These are phyloP conservation scores for Aeminium ludgeri DNA, from an alignment of 495 filamentous ascomycete species.

Conservation along the genomic window DNA sequence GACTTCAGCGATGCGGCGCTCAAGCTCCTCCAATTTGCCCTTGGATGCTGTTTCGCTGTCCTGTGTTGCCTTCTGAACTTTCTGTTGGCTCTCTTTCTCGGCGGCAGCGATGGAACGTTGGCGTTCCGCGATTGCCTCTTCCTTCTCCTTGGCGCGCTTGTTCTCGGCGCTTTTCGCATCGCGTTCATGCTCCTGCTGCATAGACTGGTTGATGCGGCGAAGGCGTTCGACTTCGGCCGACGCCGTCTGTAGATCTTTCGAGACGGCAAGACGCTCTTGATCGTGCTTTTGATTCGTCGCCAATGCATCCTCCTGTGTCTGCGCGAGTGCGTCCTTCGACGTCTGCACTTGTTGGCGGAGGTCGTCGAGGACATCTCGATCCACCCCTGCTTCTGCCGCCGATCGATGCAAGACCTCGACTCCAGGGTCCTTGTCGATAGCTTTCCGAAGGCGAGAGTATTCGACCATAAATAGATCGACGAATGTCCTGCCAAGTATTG, in stretches of 20 bases:
- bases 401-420: conserved; percentile 52
- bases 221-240: conserved; percentile 47
- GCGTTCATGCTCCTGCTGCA: conserved; percentile 53
- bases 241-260: conserved; percentile 54
- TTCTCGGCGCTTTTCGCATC: conserved; percentile 26
- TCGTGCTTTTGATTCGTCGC: conserved; percentile 42
- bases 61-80: not conserved
- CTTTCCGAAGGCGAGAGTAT: conserved; percentile 67
- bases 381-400: conserved; percentile 24
- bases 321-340: conserved; percentile 48
- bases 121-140: conserved; percentile 15
- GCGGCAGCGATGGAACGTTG: conserved; percentile 9
- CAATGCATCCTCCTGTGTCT: conserved; percentile 47
- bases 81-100: not conserved
- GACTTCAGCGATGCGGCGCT: conserved; percentile 8
- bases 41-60: conserved; percentile 2
- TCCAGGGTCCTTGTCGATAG: conserved; percentile 82
- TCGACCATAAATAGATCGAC: conserved; percentile 93
- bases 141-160: conserved; percentile 32
- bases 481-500: conserved; percentile 66
- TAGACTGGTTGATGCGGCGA: conserved; percentile 50
- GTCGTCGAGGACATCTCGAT: conserved; percentile 46
- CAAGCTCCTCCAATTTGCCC: conserved; percentile 13
- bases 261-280: conserved; percentile 63
- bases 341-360: conserved; percentile 63